Evolutionary conservation across 169 alveolate genomes (phyloP).

Genomic region (Eimeria sp.): DNA sequence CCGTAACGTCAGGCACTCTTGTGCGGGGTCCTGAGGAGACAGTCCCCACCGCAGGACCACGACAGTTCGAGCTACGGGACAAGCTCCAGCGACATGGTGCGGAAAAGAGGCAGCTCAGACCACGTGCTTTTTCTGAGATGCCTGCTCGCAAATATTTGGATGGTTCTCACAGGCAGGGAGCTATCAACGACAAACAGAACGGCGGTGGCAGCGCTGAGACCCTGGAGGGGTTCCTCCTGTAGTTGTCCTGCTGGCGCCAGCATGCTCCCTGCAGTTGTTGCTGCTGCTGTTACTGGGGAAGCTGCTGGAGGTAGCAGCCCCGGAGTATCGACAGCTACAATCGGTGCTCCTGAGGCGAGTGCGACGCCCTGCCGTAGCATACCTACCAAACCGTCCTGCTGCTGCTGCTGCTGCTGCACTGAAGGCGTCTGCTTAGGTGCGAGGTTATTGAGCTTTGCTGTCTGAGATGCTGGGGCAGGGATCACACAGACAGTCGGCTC

Average conservation of each 20-base stretch:
- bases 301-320: conserved; percentile 29
- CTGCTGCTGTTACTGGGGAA: conserved; percentile 12
- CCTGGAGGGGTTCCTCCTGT: conserved; percentile 33
- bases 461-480: conserved; percentile 4
- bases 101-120: background rate
- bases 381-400: background rate
- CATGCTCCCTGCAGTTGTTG: background rate
- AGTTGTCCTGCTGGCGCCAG: conserved; percentile 28
- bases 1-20: conserved; percentile 7
- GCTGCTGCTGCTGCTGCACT: conserved; percentile 14
- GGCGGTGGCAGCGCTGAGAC: conserved; percentile 57
- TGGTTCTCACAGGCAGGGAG: conserved; percentile 44
- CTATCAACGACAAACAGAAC: conserved; percentile 53
- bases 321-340: conserved; percentile 71
- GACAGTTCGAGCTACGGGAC: background rate
- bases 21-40: conserved; percentile 48
- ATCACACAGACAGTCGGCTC: conserved; percentile 46
- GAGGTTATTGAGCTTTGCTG: background rate
- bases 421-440: background rate
- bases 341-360: conserved; percentile 46
- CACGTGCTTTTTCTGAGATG: background rate
- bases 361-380: background rate
- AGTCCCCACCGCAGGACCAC: background rate
- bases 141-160: background rate
- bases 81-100: background rate